Base-by-base conservation (phyloP, 2,329 filamentous ascomycete species). In the Fusarium sp. region DNA sequence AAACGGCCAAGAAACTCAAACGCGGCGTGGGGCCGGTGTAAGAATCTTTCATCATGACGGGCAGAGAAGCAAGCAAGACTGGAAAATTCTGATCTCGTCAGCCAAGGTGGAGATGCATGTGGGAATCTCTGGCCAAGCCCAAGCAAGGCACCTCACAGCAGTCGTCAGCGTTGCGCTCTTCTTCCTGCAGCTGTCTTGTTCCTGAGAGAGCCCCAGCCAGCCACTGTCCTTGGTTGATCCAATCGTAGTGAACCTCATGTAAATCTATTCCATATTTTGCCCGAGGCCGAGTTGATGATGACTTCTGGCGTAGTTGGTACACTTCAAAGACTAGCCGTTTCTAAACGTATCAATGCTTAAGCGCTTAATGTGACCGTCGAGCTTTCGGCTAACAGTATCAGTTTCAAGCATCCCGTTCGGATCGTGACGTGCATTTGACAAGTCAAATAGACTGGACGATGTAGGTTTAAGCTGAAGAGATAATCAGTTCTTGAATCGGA, bases 21-120 rank as follows among this genome's bases (percentile, higher is more conserved):
- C 51, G 49, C 62, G 60, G 65, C 68, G 54, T 73, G 71, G 71
- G 69, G 67, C 64, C 60, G 59, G 50, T 45, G 66, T 35, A 47
- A 54, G 57, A 55, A 40, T 58, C 46, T 59, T 51, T 29, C 48
- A 48, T 46, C 29, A 31, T 56, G 33, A 51, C 49, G 20, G 42
- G 25, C 25, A 48, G 58, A 43, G 37, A 48, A 48, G 25, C 49
- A 58, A 40, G 35, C 49, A 58, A 40, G 35, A 49, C 23, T 61
- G 23, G 33, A 36, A 41, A 69, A 67, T 40, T 67, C 65, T 67
- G 65, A 69, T 61, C 31, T 55, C 37, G 50, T 54, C 57, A 69
- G 65, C 55, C 46, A 42, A 7, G 29, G 67, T 70, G 67, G 67
- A 63, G 64, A 68, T 68, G 41, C 27, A 66, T 50, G 66, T 68